Conservation (phyloP, 2,329 filamentous ascomycete genomes). For the Metarhizium rileyi region DNA sequence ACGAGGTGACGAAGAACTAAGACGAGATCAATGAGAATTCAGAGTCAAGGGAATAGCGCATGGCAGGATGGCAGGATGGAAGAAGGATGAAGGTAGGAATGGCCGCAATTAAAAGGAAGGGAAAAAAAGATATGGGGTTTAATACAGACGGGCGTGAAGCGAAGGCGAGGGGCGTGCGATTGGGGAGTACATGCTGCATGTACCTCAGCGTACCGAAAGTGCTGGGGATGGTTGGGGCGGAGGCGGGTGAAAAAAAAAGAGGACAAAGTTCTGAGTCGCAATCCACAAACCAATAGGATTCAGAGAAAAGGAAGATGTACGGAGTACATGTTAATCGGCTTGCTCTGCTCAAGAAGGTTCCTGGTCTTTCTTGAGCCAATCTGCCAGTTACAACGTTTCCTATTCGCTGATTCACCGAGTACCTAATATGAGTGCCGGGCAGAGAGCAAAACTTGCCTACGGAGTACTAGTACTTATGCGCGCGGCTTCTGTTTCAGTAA, state of each 20-base stretch:
- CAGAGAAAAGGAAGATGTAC: no score
- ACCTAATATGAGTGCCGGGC: no score
- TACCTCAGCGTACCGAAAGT: slow-evolving; percentile 1
- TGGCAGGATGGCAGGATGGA: neutral
- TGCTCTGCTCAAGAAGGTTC: no score
- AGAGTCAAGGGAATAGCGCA: neutral
- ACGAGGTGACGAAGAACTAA: neutral
- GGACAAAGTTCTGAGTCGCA: neutral
- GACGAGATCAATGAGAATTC: neutral
- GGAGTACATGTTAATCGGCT: no score
- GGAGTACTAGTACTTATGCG: no score
- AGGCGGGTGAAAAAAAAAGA: neutral
- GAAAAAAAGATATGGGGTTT: neutral
- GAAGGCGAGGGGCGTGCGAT: neutral
- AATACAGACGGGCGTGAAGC: slow-evolving; percentile 1
- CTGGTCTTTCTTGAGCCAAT: no score
- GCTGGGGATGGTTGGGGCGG: slow-evolving; percentile 9
- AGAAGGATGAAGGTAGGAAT: slow-evolving; percentile 1
- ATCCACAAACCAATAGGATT: no score
- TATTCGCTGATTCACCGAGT: neutral
- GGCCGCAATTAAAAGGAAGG: neutral
- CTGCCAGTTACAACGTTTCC: neutral
- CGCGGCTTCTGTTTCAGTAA: no score
- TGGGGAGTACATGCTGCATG: neutral
- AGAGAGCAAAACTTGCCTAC: no score